Evolutionary conservation across 768 basidiomycete species (phyloP).

Genomic region (Tylopilus intermedius): DNA sequence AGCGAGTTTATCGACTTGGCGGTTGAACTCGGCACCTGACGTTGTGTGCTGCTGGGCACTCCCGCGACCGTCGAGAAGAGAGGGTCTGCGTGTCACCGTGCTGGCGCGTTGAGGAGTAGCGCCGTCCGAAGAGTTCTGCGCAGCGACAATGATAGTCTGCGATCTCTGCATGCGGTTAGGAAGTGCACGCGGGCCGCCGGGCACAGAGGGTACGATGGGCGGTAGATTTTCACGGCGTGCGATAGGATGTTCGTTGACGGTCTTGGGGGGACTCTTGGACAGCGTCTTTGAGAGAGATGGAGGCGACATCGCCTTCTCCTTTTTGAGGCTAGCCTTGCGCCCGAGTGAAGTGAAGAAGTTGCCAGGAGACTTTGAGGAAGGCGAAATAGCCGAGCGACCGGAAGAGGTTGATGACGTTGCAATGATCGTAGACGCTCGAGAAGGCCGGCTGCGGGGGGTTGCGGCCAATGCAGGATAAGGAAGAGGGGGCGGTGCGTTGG

Average conservation of each 20-base stretch:
- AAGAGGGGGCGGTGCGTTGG: constrained; percentile 55
- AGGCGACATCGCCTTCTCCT: constrained; percentile 30
- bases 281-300: constrained; percentile 34
- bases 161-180: constrained; percentile 60
- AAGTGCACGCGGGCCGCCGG: constrained; percentile 71
- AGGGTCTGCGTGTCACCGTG: constrained; percentile 26
- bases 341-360: constrained; percentile 74
- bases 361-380: constrained; percentile 42
- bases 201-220: constrained; percentile 47
- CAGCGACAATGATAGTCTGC: constrained; percentile 55
- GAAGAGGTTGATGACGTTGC: constrained; percentile 45
- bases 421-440: constrained; percentile 30
- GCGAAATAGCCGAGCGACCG: constrained; percentile 41
- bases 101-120: constrained; percentile 28
- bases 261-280: constrained; percentile 34
- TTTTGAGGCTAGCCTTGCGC: constrained; percentile 57
- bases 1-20: constrained; percentile 66
- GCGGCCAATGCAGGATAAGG: constrained; percentile 71
- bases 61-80: constrained; percentile 26
- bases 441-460: constrained; percentile 24
- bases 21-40: constrained; percentile 46
- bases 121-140: constrained; percentile 21
- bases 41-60: constrained; percentile 4
- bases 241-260: constrained; percentile 20
- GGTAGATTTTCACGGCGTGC: constrained; percentile 31